These are phyloP conservation scores for Solanum dulcamara DNA, from an alignment of 257 asterid genomes.

Conservation along the genomic window DNA sequence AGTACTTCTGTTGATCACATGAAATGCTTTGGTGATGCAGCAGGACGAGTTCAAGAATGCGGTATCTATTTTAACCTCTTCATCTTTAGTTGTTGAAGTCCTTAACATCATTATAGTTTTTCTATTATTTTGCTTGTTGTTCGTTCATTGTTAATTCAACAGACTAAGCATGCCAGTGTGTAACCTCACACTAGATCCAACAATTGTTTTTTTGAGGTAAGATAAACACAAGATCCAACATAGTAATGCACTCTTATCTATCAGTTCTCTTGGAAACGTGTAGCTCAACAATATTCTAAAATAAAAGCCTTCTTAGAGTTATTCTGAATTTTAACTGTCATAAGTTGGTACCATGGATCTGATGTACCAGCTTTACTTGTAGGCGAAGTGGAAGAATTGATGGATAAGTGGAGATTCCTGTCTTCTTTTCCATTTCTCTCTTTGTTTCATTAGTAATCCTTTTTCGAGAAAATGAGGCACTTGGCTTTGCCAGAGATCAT, in stretches of 20 bases:
- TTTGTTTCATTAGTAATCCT: neutral
- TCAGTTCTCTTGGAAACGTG: neutral
- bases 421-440: neutral
- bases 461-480: neutral
- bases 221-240: neutral
- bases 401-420: neutral
- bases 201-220: neutral
- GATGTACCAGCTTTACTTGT: neutral
- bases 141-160: neutral
- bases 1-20: slow-evolving; percentile 75
- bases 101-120: neutral
- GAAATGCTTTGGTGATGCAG: slow-evolving; percentile 86
- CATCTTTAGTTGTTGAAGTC: neutral
- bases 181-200: neutral
- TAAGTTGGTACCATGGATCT: neutral
- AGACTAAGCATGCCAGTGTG: neutral
- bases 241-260: neutral
- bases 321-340: neutral
- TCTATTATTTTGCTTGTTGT: neutral
- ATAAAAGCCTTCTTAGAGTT: neutral
- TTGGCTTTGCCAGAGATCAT: neutral
- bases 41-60: slow-evolving; percentile 85
- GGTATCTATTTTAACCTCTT: slow-evolving; percentile 24
- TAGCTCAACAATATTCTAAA: neutral
- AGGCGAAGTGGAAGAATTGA: neutral